A percentile compares a stretch with the other conserved stretches of the same genome.
Conservation (phyloP, 2,329 filamentous ascomycete genomes). For the Botrytis deweyae region DNA sequence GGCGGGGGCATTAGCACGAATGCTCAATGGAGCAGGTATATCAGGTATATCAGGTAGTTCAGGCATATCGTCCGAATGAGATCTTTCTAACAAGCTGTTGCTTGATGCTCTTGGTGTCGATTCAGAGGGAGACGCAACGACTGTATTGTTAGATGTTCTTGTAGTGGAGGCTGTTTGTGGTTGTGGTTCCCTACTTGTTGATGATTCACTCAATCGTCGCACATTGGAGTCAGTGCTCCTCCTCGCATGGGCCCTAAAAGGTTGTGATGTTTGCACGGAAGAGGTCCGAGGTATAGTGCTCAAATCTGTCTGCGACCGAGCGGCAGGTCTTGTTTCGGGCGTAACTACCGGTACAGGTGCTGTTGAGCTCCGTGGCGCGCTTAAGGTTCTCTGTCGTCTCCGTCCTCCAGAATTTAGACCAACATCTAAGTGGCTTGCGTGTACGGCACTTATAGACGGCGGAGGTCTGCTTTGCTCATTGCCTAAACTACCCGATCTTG, state of each 20-base stretch:
- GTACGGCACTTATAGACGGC: conserved; percentile 45
- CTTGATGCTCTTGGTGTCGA: conserved; percentile 18
- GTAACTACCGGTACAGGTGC: conserved; percentile 47
- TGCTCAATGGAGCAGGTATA: conserved; percentile 22
- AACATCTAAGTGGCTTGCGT: conserved; percentile 50
- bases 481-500: conserved; percentile 46
- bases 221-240: conserved; percentile 37
- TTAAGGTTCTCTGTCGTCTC: conserved; percentile 52
- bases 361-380: conserved; percentile 55
- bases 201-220: conserved; percentile 28
- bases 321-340: conserved; percentile 49
- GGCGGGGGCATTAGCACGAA: conserved; percentile 29
- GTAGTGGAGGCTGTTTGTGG: conserved; percentile 17
- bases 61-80: background rate
- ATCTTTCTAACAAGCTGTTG: background rate
- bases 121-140: conserved; percentile 22
- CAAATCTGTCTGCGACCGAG: conserved; percentile 67
- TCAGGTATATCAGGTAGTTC: background rate
- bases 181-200: conserved; percentile 23
- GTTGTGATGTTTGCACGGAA: conserved; percentile 19
- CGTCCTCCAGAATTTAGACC: conserved; percentile 48
- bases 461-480: conserved; percentile 55
- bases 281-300: conserved; percentile 42
- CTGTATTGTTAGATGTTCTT: conserved; percentile 11
- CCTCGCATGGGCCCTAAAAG: conserved; percentile 31